Evolutionary conservation across 2,329 filamentous ascomycete species (phyloP).

Genomic region (Claviceps sp.): DNA sequence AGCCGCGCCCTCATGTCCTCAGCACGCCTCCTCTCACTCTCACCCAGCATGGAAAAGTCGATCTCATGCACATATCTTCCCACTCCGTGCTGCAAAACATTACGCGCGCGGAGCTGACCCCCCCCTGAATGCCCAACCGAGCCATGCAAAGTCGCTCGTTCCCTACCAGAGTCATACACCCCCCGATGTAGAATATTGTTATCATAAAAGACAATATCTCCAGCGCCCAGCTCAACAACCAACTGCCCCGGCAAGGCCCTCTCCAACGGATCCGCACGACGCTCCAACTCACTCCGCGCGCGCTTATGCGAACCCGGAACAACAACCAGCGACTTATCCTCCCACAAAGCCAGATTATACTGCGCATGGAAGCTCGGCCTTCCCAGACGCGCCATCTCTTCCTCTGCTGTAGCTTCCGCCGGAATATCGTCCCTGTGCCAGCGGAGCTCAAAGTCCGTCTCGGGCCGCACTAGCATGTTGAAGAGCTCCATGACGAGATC

Average conservation of each 20-base stretch:
- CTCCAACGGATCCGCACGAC: conserved; percentile 53
- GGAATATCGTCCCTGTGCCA: conserved; percentile 83
- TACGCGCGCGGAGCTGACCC: conserved; percentile 45
- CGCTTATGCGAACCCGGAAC: conserved; percentile 65
- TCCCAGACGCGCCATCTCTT: conserved; percentile 50
- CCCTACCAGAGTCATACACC: conserved; percentile 43
- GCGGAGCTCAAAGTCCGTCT: conserved; percentile 54
- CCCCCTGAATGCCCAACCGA: conserved; percentile 50
- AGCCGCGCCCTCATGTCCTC: conserved; percentile 51
- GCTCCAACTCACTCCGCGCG: conserved; percentile 56
- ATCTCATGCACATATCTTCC: conserved; percentile 50
- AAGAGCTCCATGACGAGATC: conserved; percentile 76
- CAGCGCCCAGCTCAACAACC: conserved; percentile 52
- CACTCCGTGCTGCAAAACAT: conserved; percentile 64
- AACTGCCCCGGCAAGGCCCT: conserved; percentile 47
- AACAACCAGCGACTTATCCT: conserved; percentile 60
- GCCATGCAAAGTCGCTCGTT: conserved; percentile 60
- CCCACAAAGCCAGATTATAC: conserved; percentile 74
- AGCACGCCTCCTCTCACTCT: conserved; percentile 33
- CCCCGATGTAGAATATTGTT: conserved; percentile 77
- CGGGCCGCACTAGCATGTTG: conserved; percentile 70
- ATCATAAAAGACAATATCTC: conserved; percentile 78
- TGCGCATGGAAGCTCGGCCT: conserved; percentile 62
- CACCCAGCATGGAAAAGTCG: conserved; percentile 37
- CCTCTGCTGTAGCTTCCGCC: conserved; percentile 46